These are phyloP conservation scores for Aspergillus sp. DNA, from an alignment of 2,329 filamentous ascomycete genomes.

Conservation along the genomic window DNA sequence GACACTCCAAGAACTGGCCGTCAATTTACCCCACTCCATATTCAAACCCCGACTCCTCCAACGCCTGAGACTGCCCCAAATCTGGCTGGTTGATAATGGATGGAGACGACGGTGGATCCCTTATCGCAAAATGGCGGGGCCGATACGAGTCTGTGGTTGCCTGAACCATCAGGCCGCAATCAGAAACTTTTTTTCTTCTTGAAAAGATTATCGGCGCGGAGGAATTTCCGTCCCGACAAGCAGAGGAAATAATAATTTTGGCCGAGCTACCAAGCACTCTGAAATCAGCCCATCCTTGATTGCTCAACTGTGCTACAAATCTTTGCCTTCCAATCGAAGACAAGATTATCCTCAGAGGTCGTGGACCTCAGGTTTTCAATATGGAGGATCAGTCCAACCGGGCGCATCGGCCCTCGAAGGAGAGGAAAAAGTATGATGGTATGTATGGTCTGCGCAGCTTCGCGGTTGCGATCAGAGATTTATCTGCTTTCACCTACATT, in stretches of 20 bases:
- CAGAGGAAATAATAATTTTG: conserved; percentile 34
- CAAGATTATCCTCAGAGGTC: conserved; percentile 23
- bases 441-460: conserved; percentile 33
- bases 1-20: too few relatives aligned
- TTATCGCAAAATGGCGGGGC: background rate
- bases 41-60: background rate
- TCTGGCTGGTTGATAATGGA: background rate
- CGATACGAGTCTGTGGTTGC: conserved; percentile 5
- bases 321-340: conserved; percentile 12
- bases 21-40: too few relatives aligned
- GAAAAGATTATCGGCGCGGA: conserved; percentile 17
- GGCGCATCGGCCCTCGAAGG: conserved; percentile 81
- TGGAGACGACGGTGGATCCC: background rate
- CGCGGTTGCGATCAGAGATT: too few relatives aligned
- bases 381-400: conserved; percentile 85
- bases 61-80: background rate
- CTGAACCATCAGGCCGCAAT: conserved; percentile 14
- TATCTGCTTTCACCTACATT: background rate
- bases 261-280: conserved; percentile 19
- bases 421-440: conserved; percentile 75
- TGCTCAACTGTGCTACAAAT: conserved; percentile 12
- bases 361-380: conserved; percentile 31
- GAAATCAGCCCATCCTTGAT: conserved; percentile 9
- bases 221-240: conserved; percentile 27
- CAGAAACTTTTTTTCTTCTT: conserved; percentile 14